A percentile compares a stretch with the other conserved stretches of the same genome.
These are phyloP conservation scores for Areca catechu DNA, from an alignment of 176 grass and related monocot genomes.

Conservation along the genomic window DNA sequence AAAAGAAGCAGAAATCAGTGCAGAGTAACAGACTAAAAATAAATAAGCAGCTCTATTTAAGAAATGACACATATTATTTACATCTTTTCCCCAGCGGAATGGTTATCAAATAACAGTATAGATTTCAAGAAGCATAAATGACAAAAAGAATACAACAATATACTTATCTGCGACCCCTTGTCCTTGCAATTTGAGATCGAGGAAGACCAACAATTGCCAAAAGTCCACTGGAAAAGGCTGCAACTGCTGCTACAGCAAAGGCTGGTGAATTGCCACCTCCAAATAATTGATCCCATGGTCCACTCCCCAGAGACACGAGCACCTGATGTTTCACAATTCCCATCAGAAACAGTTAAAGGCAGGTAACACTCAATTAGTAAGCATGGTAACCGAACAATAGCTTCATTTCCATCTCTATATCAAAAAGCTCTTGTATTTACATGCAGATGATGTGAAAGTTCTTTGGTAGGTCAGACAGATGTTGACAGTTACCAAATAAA, in stretches of 20 bases:
- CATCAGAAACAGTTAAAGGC: not conserved
- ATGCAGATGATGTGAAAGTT: too few species aligned
- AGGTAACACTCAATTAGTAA: not conserved
- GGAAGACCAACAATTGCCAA: conserved; percentile 83
- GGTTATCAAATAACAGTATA: conserved; percentile 26
- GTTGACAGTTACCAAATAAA: too few species aligned
- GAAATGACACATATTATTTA: conserved; percentile 8
- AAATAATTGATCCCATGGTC: conserved; percentile 70
- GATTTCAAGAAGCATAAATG: conserved; percentile 19
- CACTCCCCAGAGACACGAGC: conserved; percentile 68
- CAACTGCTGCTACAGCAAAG: conserved; percentile 59
- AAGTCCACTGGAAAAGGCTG: conserved; percentile 58
- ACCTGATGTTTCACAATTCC: conserved; percentile 34
- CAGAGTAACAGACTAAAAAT: too few species aligned
- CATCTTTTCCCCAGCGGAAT: conserved; percentile 21
- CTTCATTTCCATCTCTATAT: too few species aligned
- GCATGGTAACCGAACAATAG: too few species aligned
- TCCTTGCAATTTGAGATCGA: conserved; percentile 26
- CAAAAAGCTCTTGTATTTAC: too few species aligned
- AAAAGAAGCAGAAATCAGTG: not conserved
- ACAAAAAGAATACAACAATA: conserved; percentile 20
- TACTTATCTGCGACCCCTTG: conserved; percentile 37
- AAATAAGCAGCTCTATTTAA: conserved; percentile 18
- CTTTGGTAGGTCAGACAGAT: too few species aligned
- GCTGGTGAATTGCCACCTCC: conserved; percentile 72